Base-by-base conservation (phyloP, 2,329 filamentous ascomycete species). In the Aspergillus candidus region DNA sequence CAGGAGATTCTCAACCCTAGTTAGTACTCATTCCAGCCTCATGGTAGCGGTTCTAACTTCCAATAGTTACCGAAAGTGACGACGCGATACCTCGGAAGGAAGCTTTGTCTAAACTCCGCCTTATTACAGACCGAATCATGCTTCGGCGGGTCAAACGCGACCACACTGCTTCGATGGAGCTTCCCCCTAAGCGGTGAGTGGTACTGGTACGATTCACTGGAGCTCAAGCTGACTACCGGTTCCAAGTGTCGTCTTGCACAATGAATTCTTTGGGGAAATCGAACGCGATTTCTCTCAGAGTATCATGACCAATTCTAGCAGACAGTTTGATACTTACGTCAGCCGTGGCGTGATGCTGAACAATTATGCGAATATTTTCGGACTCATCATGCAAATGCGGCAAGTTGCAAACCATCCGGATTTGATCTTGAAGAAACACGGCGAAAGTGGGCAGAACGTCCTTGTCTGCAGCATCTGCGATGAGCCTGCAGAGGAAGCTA, bases 331-430 rank as follows among this genome's bases (percentile, higher is more conserved):
- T 60, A 97, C 90, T 0, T 98, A 97, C 54, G 93, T 97, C 32
- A 85, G 88, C 13, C 87, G 89, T 51, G 90, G 89, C 71, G 91
- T 97, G 14, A 81, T 98, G 67, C 78, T 98, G 49, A 89, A 97
- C 74, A 95, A 96, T 63, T 97, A 97, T 56, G 93, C 93, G 71
- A 98, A 98, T 65, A 97, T 98, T 53, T 98, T 98, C 59, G 91
- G 90, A 61, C 77, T 98, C 43, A 96, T 98, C 61, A 97, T 97
- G 88, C 90, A 95, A 67, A 97, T 98, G 91, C 85, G 93, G 43
- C 93, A 98, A 70, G 88, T 96, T 18, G 89, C 93, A 6, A 93
- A 98, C 54, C 93, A 98, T 62, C 93, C 93, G 0, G 93, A 98
- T 68, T 70, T 98, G 31, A 86, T 98, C 38, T 70, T 97, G 49